Evolutionary conservation across 108 stramenopile genomes (phyloP).

Genomic region (Cylindrotheca closterium): DNA sequence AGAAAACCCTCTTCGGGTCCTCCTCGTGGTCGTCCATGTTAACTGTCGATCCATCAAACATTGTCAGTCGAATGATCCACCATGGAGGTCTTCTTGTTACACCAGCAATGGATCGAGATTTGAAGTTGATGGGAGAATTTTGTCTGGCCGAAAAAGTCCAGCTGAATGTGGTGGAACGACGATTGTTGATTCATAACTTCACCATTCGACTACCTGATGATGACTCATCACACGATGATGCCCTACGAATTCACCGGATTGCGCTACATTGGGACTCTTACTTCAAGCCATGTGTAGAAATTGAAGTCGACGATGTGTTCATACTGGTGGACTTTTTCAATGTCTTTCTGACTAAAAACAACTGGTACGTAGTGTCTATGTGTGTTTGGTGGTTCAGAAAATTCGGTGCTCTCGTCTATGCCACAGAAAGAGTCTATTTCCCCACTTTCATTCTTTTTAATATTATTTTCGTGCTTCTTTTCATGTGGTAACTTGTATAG

Average conservation of each 20-base stretch:
- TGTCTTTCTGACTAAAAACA: conserved; percentile 31
- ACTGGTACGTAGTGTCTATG: conserved; percentile 21
- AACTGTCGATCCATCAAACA: conserved; percentile 22
- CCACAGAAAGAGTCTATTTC: not conserved
- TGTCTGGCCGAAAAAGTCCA: conserved; percentile 12
- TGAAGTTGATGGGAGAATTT: conserved; percentile 12
- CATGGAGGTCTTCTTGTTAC: conserved; percentile 31
- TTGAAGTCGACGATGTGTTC: conserved; percentile 32
- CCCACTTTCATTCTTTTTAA: not conserved
- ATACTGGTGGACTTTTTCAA: conserved; percentile 37
- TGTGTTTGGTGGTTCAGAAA: not conserved
- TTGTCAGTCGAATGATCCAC: conserved; percentile 11
- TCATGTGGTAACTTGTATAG: conserved; percentile 6
- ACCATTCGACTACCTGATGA: conserved; percentile 13
- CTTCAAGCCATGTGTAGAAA: conserved; percentile 23
- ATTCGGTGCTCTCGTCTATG: not conserved
- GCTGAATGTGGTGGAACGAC: conserved; percentile 19
- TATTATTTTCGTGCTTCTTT: conserved; percentile 5
- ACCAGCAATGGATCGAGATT: conserved; percentile 9
- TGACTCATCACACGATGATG: not conserved
- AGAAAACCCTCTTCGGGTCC: not conserved
- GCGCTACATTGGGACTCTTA: conserved; percentile 29
- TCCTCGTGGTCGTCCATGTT: conserved; percentile 26
- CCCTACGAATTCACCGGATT: conserved; percentile 21
- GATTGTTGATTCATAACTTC: conserved; percentile 20